Evolutionary conservation across 805 yeast species (phyloP), one percentile per base, ranked within the genome.

Genomic region (Sungouiella thailandica): DNA sequence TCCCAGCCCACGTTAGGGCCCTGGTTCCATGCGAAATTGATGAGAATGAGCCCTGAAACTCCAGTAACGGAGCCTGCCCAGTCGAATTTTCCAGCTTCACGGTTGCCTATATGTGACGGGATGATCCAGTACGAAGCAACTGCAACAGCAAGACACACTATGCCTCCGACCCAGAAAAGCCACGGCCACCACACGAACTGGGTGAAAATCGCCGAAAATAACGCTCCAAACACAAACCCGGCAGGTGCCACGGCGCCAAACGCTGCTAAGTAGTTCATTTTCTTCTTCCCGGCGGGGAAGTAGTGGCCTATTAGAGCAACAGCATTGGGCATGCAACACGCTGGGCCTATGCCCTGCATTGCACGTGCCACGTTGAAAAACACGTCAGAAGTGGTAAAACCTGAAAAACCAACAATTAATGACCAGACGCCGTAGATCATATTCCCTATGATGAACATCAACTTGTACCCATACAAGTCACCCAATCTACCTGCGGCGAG

Each of bases 221-320:
- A 31, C 1, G 61, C 50, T 2, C 65, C 65, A 9, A 60, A 17
- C 6, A 47, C 46, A 31, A 55, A 58, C 4, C 65, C 67, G 9
- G 42, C 33, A 3, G 65, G 65, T 1, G 67, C 67, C 10, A 59
- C 60, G 4, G 63, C 58, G 3, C 62, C 65, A 40, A 55, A 59
- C 4, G 53, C 31, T 13, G 58, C 53, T 55, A 61, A 47, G 22
- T 38, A 46, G 1, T 52, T n/a, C 23, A 48, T 33, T 29, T 49
- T 48, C 33, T 39, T 55, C 15, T 24, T 12, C 4, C 53, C 47
- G 2, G 41, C 31, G 5, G 63, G 63, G 40, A 53, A 61, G 35
- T 47, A 61, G 32, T 43, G 49, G 3, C 62, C 62, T 25, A 59
- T 46, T 12, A 61, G 40, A 3, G 65, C 65, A 25, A 48, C 52